A percentile compares a stretch with the other conserved stretches of the same genome.
These are phyloP conservation scores for Entomortierella parvispora DNA, from an alignment of 192 early-diverging fungal species.

Conservation along the genomic window DNA sequence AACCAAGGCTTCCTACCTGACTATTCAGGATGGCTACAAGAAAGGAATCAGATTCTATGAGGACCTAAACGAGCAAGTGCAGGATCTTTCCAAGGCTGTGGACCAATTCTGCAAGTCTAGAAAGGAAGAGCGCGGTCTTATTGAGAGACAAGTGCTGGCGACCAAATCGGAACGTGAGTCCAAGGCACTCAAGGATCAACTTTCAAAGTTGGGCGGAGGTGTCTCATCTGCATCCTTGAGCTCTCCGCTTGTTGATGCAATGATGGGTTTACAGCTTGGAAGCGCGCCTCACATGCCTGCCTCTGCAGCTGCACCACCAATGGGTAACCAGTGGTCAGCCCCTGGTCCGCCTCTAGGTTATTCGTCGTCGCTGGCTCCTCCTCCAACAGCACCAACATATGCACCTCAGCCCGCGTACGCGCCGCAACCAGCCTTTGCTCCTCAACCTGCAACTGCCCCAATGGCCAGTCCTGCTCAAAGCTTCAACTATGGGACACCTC, in stretches of 20 bases:
- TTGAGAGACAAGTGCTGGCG: constrained; percentile 63
- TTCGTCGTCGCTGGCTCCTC: background rate
- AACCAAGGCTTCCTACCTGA: constrained; percentile 71
- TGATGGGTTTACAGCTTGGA: constrained; percentile 18
- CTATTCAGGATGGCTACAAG: constrained; percentile 67
- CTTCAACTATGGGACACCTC: constrained; percentile 23
- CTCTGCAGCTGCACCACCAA: constrained; percentile 7
- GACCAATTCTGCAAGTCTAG: constrained; percentile 69
- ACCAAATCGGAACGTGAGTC: constrained; percentile 69
- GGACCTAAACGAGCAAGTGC: constrained; percentile 66
- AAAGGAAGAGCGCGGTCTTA: constrained; percentile 64
- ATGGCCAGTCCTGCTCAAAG: too few species aligned
- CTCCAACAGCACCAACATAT: constrained; percentile 30
- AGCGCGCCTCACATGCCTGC: constrained; percentile 2
- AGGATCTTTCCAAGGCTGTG: constrained; percentile 62
- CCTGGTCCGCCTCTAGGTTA: constrained; percentile 14
- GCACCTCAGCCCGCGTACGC: constrained; percentile 27
- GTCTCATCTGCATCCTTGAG: constrained; percentile 17
- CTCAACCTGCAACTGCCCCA: too few species aligned
- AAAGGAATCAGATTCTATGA: constrained; percentile 79
- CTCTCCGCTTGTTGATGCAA: constrained; percentile 18
- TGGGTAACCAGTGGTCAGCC: constrained; percentile 19
- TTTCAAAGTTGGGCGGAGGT: constrained; percentile 54
- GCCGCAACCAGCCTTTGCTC: background rate
- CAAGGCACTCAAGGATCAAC: constrained; percentile 66